phyloP scores from a whole-genome alignment of 306 rosid species.

The Cercis canadensis region DNA sequence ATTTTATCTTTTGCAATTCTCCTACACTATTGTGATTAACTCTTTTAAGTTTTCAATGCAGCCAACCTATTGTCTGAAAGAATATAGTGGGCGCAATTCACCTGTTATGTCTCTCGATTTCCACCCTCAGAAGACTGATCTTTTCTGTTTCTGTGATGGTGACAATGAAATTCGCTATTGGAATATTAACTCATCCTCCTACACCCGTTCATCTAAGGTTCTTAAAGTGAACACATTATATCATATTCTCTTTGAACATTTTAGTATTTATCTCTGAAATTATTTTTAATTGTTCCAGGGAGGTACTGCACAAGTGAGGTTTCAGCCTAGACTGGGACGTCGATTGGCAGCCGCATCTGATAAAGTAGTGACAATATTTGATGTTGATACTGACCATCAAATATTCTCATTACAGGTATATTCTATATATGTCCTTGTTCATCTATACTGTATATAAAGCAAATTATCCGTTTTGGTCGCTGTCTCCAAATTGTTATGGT shows the following conservation, averaged over 20 bases:
- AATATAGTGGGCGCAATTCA: constrained; percentile 51
- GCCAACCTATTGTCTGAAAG: constrained; percentile 52
- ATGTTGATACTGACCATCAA: constrained; percentile 50
- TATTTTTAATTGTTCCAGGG: constrained; percentile 46
- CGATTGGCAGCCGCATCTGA: constrained; percentile 59
- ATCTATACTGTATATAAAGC: constrained; percentile 1
- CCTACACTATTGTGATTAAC: constrained; percentile 18
- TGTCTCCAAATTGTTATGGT: background rate
- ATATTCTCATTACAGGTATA: constrained; percentile 51
- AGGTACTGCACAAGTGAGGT: constrained; percentile 57
- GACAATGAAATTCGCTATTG: constrained; percentile 57
- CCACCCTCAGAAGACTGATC: constrained; percentile 63
- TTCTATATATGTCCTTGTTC: constrained; percentile 5
- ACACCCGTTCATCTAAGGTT: constrained; percentile 51
- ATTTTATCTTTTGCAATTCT: constrained; percentile 22
- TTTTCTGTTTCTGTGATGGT: constrained; percentile 54
- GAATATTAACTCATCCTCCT: constrained; percentile 48
- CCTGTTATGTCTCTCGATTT: constrained; percentile 61
- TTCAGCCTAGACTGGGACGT: constrained; percentile 56
- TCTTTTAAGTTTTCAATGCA: constrained; percentile 36
- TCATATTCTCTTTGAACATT: constrained; percentile 28
- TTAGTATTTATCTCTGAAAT: constrained; percentile 1
- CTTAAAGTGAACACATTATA: constrained; percentile 17
- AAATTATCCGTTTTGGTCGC: background rate
- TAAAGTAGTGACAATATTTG: constrained; percentile 52